Percentiles rank a stretch among this genome's conserved stretches.
These are phyloP conservation scores for Paramecium primaurelia DNA, from an alignment of 73 alveolate species.

Conservation along the genomic window DNA sequence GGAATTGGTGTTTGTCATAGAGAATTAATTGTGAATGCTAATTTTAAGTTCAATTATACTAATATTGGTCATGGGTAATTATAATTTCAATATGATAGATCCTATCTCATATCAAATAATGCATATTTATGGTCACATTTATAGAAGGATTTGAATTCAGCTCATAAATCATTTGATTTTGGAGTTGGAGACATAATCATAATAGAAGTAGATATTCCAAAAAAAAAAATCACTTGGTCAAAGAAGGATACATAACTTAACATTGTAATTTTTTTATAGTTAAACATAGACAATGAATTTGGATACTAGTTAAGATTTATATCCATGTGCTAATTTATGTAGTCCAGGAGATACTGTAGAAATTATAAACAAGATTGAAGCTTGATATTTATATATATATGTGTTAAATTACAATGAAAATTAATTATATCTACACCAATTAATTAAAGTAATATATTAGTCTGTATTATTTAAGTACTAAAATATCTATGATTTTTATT, in stretches of 20 bases:
- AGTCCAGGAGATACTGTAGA: constrained; percentile 54
- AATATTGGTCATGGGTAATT: constrained; percentile 47
- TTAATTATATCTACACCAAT: too few relatives aligned
- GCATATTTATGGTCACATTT: constrained; percentile 42
- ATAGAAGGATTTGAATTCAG: constrained; percentile 28
- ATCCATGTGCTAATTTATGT: constrained; percentile 47
- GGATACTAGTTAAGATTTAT: background rate
- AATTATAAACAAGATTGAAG: background rate
- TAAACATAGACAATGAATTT: background rate
- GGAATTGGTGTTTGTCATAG: constrained; percentile 44
- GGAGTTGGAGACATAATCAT: constrained; percentile 7
- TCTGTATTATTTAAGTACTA: too few relatives aligned
- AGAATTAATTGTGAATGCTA: background rate
- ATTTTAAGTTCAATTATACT: constrained; percentile 10
- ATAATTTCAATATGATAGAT: background rate
- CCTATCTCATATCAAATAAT: constrained; percentile 23
- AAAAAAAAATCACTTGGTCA: constrained; percentile 23
- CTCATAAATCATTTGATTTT: constrained; percentile 30
- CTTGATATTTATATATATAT: background rate
- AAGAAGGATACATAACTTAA: background rate
- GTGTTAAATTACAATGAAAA: background rate
- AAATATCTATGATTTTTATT: too few relatives aligned
- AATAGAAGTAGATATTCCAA: background rate
- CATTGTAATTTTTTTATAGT: background rate
- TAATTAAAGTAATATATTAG: too few relatives aligned